A percentile compares a stretch with the other conserved stretches of the same genome.
Evolutionary conservation across 495 filamentous ascomycete genomes (phyloP).

Genomic region (Annulohypoxylon moriforme): DNA sequence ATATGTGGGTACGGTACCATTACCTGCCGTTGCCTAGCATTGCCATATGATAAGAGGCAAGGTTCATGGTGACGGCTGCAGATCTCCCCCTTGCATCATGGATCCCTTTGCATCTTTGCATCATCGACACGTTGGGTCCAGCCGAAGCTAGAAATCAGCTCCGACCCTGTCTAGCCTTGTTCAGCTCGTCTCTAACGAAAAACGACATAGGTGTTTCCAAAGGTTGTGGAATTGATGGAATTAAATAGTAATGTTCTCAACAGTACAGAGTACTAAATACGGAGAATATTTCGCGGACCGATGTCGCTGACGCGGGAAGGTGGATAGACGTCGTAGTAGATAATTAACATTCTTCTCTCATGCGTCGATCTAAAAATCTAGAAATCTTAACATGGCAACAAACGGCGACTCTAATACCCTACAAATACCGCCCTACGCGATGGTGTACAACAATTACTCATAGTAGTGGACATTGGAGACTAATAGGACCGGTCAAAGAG

Average conservation of each 20-base stretch:
- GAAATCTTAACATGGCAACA: background rate
- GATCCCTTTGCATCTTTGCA: background rate
- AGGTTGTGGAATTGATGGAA: background rate
- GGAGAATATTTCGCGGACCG: background rate
- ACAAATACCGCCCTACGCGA: background rate
- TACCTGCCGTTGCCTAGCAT: background rate
- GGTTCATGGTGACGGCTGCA: background rate
- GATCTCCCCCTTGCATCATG: slow-evolving; percentile 4
- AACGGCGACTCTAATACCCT: background rate
- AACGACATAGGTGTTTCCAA: background rate
- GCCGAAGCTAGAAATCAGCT: background rate
- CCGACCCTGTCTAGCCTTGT: slow-evolving; percentile 1
- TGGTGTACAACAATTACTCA: background rate
- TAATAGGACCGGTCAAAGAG: background rate
- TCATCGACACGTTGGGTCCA: slow-evolving; percentile 4
- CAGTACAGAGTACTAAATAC: too few species aligned
- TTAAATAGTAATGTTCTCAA: background rate
- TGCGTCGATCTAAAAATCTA: background rate
- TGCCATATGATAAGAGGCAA: background rate
- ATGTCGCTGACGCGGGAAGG: background rate
- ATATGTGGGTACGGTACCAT: background rate
- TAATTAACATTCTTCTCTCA: background rate
- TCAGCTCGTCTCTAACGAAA: slow-evolving; percentile 2
- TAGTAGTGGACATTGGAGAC: background rate
- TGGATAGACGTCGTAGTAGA: background rate